Percentiles rank a stretch among this genome's conserved stretches.
Conservation (phyloP, 306 rosid species). For the Begonia fuchsioides region DNA sequence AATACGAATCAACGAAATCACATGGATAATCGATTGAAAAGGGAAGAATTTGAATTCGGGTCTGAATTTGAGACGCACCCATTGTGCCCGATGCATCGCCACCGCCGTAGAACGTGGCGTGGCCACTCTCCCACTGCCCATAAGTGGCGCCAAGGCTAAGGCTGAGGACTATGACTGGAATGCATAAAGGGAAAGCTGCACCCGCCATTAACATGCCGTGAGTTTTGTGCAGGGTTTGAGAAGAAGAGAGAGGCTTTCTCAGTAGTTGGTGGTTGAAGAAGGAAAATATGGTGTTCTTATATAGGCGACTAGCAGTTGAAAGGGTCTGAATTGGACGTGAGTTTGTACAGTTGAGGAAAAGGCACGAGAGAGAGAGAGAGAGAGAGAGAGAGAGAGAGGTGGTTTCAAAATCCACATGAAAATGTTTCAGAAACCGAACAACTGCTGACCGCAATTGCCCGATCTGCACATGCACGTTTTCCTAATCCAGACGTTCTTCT, state of each 20-base stretch:
- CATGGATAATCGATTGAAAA: too few species aligned
- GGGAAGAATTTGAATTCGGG: too few species aligned
- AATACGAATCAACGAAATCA: neutral
- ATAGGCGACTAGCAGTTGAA: neutral
- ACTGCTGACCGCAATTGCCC: neutral
- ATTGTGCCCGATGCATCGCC: constrained; percentile 94
- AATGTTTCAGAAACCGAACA: neutral
- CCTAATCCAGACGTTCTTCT: neutral
- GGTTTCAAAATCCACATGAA: neutral
- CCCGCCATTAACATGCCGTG: neutral
- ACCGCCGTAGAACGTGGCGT: constrained; percentile 95
- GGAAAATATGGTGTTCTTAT: neutral
- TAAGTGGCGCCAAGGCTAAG: constrained; percentile 10
- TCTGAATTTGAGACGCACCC: constrained; percentile 32
- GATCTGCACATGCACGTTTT: neutral
- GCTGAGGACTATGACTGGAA: constrained; percentile 1
- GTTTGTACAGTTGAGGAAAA: too few species aligned
- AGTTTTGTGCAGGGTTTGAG: neutral
- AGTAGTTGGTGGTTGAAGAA: too few species aligned
- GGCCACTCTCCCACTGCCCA: constrained; percentile 56
- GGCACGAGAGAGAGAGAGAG: too few species aligned
- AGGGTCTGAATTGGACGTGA: neutral
- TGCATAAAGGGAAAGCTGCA: constrained; percentile 14
- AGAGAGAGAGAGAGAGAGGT: too few species aligned
- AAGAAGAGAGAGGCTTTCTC: neutral